Conservation (phyloP, 805 yeast species). For the Brettanomyces anomalus region DNA sequence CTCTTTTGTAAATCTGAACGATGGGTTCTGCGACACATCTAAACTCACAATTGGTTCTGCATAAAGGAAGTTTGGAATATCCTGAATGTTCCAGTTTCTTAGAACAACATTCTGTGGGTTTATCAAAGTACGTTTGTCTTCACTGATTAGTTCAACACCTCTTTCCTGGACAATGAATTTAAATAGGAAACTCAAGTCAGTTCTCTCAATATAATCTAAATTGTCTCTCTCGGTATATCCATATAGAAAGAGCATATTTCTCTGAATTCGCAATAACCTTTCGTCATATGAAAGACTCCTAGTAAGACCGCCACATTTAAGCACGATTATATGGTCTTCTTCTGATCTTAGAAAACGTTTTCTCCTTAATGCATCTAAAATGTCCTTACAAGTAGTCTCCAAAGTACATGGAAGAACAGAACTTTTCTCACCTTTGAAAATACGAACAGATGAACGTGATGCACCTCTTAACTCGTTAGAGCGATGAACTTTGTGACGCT, state of each 20-base stretch:
- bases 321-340: conserved; percentile 67
- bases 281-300: conserved; percentile 67
- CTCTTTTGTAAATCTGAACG: conserved; percentile 74
- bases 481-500: conserved; percentile 4
- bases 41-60: conserved; percentile 74
- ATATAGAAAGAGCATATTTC: conserved; percentile 58
- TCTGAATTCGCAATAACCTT: conserved; percentile 69
- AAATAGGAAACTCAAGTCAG: conserved; percentile 74
- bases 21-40: conserved; percentile 81
- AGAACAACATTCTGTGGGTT: conserved; percentile 70
- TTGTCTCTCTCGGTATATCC: conserved; percentile 78
- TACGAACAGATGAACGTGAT: conserved; percentile 40
- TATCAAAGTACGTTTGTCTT: conserved; percentile 29
- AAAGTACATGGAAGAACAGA: conserved; percentile 71
- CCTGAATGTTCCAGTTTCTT: conserved; percentile 64
- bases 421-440: conserved; percentile 77
- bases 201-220: conserved; percentile 69
- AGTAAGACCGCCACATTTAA: conserved; percentile 67
- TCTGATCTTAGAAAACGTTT: conserved; percentile 67
- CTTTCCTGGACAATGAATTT: conserved; percentile 73
- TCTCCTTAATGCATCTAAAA: conserved; percentile 61
- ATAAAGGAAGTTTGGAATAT: conserved; percentile 76
- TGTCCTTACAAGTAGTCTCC: conserved; percentile 67
- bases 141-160: conserved; percentile 31
- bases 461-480: conserved; percentile 22